These are phyloP conservation scores for Chaetomium globosum DNA, from an alignment of 2,329 filamentous ascomycete genomes.

Conservation along the genomic window DNA sequence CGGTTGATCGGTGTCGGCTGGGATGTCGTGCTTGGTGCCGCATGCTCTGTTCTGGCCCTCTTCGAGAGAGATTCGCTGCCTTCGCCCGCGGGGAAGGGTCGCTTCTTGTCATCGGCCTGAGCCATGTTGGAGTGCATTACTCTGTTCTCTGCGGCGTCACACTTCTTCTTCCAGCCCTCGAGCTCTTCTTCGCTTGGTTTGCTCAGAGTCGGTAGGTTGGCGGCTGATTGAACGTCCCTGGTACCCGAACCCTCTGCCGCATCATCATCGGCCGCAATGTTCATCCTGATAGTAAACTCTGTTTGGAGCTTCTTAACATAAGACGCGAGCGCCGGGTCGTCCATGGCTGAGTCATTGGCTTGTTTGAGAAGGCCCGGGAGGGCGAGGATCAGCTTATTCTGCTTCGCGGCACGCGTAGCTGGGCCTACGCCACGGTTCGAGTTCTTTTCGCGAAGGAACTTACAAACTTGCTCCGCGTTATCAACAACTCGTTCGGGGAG, in stretches of 20 bases:
- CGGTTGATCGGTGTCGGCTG: conserved; percentile 20
- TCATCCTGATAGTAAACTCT: conserved; percentile 61
- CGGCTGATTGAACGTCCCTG: no score
- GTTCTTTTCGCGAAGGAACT: conserved; percentile 61
- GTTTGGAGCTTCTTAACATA: conserved; percentile 71
- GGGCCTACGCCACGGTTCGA: conserved; percentile 60
- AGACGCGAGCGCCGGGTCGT: conserved; percentile 61
- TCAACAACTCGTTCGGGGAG: conserved; percentile 65
- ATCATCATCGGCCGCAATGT: conserved; percentile 17
- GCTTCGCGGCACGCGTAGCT: conserved; percentile 11
- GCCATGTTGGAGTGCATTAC: conserved; percentile 25
- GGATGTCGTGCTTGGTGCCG: not conserved
- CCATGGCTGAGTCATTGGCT: conserved; percentile 65
- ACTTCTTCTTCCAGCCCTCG: conserved; percentile 19
- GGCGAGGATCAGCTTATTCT: conserved; percentile 69
- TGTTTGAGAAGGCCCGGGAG: conserved; percentile 73
- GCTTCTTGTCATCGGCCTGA: conserved; percentile 5
- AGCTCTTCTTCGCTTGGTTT: conserved; percentile 24
- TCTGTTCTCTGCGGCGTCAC: conserved; percentile 20
- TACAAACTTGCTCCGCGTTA: conserved; percentile 67
- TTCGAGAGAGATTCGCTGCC: not conserved
- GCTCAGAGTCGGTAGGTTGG: conserved; percentile 7
- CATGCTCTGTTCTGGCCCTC: not conserved
- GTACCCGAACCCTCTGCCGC: not conserved
- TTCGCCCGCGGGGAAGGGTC: not conserved